phyloP scores from a whole-genome alignment of 2,329 filamentous ascomycete genomes.

The Aspergillus amoenus region DNA sequence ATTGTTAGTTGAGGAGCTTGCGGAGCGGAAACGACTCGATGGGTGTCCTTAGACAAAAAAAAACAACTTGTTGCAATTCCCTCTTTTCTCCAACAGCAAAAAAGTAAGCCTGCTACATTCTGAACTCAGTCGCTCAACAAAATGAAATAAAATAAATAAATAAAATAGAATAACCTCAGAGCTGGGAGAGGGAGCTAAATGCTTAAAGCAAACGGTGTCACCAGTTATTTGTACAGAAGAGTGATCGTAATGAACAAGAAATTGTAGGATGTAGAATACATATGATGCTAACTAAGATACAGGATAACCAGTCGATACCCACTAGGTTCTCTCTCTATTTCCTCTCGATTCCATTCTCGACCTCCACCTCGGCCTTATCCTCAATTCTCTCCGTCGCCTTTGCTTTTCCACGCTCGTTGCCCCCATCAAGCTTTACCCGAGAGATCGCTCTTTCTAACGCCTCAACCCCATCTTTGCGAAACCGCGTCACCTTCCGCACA shows the following conservation, averaged over 20 bases:
- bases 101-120: not conserved
- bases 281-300: conserved; percentile 4
- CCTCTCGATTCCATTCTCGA: conserved; percentile 4
- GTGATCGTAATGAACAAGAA: not conserved
- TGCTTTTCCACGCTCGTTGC: conserved; percentile 25
- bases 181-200: not conserved
- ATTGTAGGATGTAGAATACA: conserved; percentile 1
- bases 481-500: conserved; percentile 78
- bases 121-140: not conserved
- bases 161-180: not conserved
- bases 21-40: not conserved
- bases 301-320: not conserved
- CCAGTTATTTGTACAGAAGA: not conserved
- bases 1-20: not conserved
- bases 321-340: conserved; percentile 6
- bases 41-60: not conserved
- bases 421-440: conserved; percentile 55
- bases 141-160: no score
- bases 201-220: not conserved
- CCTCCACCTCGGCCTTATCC: conserved; percentile 9
- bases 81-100: not conserved
- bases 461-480: conserved; percentile 64
- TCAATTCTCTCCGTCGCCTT: conserved; percentile 16
- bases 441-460: conserved; percentile 64
- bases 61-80: not conserved